Evolutionary conservation across 1,139 yeast genomes (phyloP), one percentile per base, ranked within the genome.

Genomic region (Taphrina deformans): DNA sequence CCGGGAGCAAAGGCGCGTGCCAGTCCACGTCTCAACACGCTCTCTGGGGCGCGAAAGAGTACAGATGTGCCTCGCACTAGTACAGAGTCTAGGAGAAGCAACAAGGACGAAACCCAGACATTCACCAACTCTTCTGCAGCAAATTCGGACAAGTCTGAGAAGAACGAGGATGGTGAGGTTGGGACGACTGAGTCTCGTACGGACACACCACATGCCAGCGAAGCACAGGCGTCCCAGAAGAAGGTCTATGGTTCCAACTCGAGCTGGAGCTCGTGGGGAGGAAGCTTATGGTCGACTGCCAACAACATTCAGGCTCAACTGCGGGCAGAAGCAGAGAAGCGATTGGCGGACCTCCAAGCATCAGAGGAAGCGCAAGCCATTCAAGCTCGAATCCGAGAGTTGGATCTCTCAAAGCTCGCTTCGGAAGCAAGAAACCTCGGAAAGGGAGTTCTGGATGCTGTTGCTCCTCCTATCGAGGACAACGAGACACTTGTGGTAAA

Each of bases 401-500:
- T 59, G 26, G 63, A 59, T 21, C 23, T 59, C 16, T 51, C 63
- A 12, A 48, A 50, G 29, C 26, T 59, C 14, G 63, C 63, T 35
- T 40, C 56, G 10, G 63, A 59, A 27, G 63, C 63, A 7, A 35
- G 63, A 21, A 50, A 38, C 27, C 23, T 59, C 0, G 63, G 63
- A 26, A 50, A 65, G 26, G 61, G 61, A 6, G 85, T 83, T 1
- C 71, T 84, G 60, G 80, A 79, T 67, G 80, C 81, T 10, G 81
- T 86, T 67, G 86, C 84, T 35, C 83, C 84, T n/a, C 85, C 84
- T 7, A 82, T 74, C 56, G 68, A 74, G 41, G 80, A 82, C 50
- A 90, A 86, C 69, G 97, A 95, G 71, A 84, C 88, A 62, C 80
- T 93, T 68, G 84, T 86, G 68, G 87, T 90, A 66, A 89, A 87